These are phyloP conservation scores for Mycosarcoma mackinlayi DNA, from an alignment of 1,284 basidiomycete genomes.

Conservation along the genomic window DNA sequence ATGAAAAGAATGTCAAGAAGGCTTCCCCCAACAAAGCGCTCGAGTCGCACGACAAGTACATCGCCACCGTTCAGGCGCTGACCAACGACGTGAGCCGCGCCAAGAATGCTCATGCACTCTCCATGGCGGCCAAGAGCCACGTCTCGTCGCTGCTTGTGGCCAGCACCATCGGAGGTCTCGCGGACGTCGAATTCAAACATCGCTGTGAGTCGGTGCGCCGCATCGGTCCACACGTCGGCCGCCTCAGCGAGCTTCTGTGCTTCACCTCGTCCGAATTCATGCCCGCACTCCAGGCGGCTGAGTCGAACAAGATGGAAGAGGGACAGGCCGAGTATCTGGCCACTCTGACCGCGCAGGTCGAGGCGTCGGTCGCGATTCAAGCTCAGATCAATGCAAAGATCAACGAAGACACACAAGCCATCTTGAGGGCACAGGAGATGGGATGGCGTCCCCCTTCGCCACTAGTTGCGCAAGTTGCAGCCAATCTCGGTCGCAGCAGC, in stretches of 20 bases:
- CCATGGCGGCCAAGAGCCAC: conserved; percentile 59
- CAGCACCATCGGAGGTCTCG: conserved; percentile 56
- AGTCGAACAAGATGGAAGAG: conserved; percentile 51
- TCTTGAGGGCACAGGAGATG: conserved; percentile 49
- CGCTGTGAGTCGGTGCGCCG: conserved; percentile 61
- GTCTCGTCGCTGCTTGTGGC: conserved; percentile 51
- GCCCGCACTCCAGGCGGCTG: conserved; percentile 57
- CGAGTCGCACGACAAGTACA: conserved; percentile 65
- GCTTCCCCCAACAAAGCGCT: conserved; percentile 43
- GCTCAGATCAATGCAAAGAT: conserved; percentile 49
- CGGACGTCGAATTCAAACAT: conserved; percentile 61
- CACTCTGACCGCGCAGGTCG: conserved; percentile 42
- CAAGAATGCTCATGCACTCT: conserved; percentile 51
- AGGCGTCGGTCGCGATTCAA: conserved; percentile 35
- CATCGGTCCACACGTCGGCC: conserved; percentile 56
- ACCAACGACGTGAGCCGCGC: conserved; percentile 58
- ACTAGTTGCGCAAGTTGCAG: conserved; percentile 7
- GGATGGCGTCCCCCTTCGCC: conserved; percentile 55
- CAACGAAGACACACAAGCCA: conserved; percentile 44
- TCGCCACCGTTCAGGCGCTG: conserved; percentile 54
- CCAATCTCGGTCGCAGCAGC: conserved; percentile 33
- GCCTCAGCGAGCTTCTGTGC: conserved; percentile 56
- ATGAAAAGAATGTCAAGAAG: conserved; percentile 64
- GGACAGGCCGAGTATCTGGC: conserved; percentile 52
- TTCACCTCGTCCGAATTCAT: conserved; percentile 61